Evolutionary conservation across 75 land plant species (phyloP), one percentile per base, ranked within the genome.

Genomic region (Pinus tabuliformis): DNA sequence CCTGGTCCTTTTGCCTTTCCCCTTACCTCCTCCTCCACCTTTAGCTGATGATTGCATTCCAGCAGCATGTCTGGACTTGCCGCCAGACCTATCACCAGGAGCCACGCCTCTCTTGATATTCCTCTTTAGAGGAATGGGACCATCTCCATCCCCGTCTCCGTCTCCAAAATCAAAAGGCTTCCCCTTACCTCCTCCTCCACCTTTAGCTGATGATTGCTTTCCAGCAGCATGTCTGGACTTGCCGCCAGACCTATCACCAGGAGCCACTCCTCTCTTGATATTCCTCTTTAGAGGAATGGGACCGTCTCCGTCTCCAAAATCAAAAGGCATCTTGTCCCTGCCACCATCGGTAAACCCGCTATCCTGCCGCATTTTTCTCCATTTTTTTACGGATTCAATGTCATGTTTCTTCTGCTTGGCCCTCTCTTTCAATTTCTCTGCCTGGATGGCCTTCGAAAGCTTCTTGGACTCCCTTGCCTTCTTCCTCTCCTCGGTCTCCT

Each of bases 351-450:
- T 56, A 73, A 83, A 94, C 16, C 91, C 95, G 62, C 84, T 87
- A 39, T 89, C 81, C 75, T 90, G 87, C 73, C 99, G 82, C 78
- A 89, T 92, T 74, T 96, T 96, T 76, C 97, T 85, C 99, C 99
- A 96, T 64, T 95, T 97, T 80, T 97, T 97, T 45, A 97, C 99
- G 5, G 89, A 80, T 76, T 95, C 99, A 18, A 97, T 89, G 18
- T 91, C 92, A 12, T 92, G 79, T 76, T 97, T 97, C 84, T 97
- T 97, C 88, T 88, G 86, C 81, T 92, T 87, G 11, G 91, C 92
- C 70, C 94, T 83, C 89, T 95, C 98, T 74, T 91, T 97, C 26
- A 77, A 39, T 79, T 92, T 94, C 86, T 93, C 83, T 4, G 90
- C 91, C 82, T 97, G 99, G 22, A 95, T 83, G 70, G 93, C 94